A percentile compares a stretch with the other conserved stretches of the same genome.
Conservation (phyloP, 2,329 filamentous ascomycete species). For the Sarocladium brachiariae region DNA sequence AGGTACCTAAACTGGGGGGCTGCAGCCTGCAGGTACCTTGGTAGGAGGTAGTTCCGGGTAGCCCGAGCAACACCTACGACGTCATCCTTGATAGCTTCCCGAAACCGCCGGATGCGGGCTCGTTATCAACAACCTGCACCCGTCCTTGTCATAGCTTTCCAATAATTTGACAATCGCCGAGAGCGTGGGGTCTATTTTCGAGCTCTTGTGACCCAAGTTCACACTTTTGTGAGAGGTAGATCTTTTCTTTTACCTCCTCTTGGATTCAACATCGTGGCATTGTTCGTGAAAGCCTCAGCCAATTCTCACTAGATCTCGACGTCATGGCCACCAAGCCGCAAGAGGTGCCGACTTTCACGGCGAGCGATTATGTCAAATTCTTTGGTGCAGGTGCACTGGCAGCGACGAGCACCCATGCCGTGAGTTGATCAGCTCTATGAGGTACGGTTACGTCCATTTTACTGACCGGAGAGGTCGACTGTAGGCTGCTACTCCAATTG, state of each 20-base stretch:
- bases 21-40: too few relatives aligned
- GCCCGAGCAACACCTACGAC: neutral
- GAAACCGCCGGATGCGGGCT: slow-evolving; percentile 1
- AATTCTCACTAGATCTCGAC: neutral
- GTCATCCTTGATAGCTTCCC: neutral
- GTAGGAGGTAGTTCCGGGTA: slow-evolving; percentile 6
- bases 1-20: too few relatives aligned
- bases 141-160: neutral
- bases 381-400: slow-evolving; percentile 46
- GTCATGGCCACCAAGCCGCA: slow-evolving; percentile 20
- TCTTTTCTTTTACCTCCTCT: too few relatives aligned
- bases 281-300: too few relatives aligned
- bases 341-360: slow-evolving; percentile 33
- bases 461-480: slow-evolving; percentile 3
- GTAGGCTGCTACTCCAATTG: slow-evolving; percentile 46
- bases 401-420: slow-evolving; percentile 44
- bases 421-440: slow-evolving; percentile 22
- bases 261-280: too few relatives aligned
- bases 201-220: too few relatives aligned
- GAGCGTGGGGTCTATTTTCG: too few relatives aligned
- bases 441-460: neutral
- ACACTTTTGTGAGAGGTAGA: too few relatives aligned
- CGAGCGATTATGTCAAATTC: slow-evolving; percentile 44
- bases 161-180: neutral
- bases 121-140: neutral